phyloP scores from a whole-genome alignment of 2,329 filamentous ascomycete species.

The Xylariaceae sp. region DNA sequence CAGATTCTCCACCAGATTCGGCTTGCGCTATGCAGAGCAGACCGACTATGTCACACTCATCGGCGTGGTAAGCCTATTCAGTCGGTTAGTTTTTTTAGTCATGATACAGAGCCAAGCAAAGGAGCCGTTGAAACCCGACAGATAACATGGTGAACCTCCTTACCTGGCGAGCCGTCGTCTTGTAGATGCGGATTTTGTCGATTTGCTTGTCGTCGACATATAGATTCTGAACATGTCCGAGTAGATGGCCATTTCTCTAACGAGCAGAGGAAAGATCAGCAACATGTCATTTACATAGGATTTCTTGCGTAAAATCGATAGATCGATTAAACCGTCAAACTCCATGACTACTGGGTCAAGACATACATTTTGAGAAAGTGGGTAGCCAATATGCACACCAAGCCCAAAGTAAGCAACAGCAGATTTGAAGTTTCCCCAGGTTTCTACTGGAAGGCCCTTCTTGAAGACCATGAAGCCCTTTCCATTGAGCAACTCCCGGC shows the following conservation, averaged over 20 bases:
- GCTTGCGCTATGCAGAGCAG: slow-evolving; percentile 76
- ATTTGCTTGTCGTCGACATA: slow-evolving; percentile 78
- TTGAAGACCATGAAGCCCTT: slow-evolving; percentile 83
- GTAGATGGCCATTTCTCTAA: slow-evolving; percentile 61
- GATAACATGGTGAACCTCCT: neutral
- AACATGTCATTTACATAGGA: neutral
- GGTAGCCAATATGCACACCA: slow-evolving; percentile 80
- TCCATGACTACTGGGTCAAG: neutral
- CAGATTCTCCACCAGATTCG: slow-evolving; percentile 76
- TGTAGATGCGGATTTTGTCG: slow-evolving; percentile 84
- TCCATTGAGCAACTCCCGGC: slow-evolving; percentile 69
- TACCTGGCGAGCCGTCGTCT: slow-evolving; percentile 78
- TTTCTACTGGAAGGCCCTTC: slow-evolving; percentile 71
- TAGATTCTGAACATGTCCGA: slow-evolving; percentile 86
- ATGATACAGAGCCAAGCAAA: too few relatives aligned
- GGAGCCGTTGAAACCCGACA: too few relatives aligned
- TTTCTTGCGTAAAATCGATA: too few relatives aligned
- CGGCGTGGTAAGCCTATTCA: slow-evolving; percentile 64
- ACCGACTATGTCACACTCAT: slow-evolving; percentile 79
- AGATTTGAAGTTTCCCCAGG: slow-evolving; percentile 76
- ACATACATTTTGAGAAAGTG: slow-evolving; percentile 76
- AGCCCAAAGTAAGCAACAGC: slow-evolving; percentile 90
- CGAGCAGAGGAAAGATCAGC: neutral
- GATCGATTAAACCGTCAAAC: too few relatives aligned
- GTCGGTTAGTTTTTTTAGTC: slow-evolving; percentile 5